These are phyloP conservation scores for Hawksworthiomyces lignivorus DNA, from an alignment of 2,329 filamentous ascomycete species.

Conservation along the genomic window DNA sequence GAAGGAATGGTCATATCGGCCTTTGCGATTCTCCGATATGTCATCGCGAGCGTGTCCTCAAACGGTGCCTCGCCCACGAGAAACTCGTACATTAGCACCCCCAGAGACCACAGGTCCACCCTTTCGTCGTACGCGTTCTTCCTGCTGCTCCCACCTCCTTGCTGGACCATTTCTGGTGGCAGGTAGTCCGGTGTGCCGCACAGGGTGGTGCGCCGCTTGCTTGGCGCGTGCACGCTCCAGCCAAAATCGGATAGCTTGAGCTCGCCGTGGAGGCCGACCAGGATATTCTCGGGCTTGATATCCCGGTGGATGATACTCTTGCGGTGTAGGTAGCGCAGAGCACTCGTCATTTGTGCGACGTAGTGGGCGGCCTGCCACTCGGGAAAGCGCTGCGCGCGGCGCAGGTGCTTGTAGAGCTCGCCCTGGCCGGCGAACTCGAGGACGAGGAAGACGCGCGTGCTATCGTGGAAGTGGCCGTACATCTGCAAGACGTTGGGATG, in stretches of 20 bases:
- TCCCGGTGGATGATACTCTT: constrained; percentile 66
- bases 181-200: constrained; percentile 97
- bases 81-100: constrained; percentile 92
- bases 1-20: constrained; percentile 87
- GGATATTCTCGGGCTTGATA: constrained; percentile 95
- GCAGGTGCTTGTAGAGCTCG: constrained; percentile 78
- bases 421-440: constrained; percentile 81
- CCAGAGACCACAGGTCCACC: constrained; percentile 90
- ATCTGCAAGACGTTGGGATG: constrained; percentile 77
- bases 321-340: constrained; percentile 75
- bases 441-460: constrained; percentile 77
- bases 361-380: constrained; percentile 82
- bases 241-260: constrained; percentile 98
- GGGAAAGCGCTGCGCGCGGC: constrained; percentile 68
- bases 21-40: constrained; percentile 75
- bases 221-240: constrained; percentile 79
- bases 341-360: constrained; percentile 82
- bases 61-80: constrained; percentile 91
- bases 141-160: constrained; percentile 16
- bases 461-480: constrained; percentile 82
- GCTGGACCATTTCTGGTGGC: constrained; percentile 81
- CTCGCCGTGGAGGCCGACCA: constrained; percentile 90
- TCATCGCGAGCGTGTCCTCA: constrained; percentile 91
- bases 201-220: constrained; percentile 85
- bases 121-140: constrained; percentile 91